phyloP scores from a whole-genome alignment of 495 filamentous ascomycete species.

The Usnea hakonensis region DNA sequence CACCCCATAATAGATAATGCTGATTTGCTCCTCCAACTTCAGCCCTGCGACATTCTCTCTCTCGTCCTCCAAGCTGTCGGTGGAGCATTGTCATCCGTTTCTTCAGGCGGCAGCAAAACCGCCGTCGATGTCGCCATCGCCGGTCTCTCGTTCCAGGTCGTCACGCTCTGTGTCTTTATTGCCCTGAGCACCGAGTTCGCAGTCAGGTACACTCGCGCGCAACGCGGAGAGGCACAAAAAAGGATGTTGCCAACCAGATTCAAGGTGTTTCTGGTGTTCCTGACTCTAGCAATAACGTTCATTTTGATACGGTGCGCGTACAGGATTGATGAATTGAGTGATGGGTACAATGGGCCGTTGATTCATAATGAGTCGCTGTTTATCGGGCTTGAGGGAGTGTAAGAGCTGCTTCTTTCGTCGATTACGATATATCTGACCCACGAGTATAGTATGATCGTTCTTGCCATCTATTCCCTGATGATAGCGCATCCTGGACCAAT shows the following conservation, averaged over 20 bases:
- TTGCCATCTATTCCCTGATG: conserved; percentile 25
- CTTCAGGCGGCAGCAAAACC: conserved; percentile 19
- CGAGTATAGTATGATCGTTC: conserved; percentile 19
- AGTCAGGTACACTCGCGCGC: conserved; percentile 27
- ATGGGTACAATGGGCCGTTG: conserved; percentile 37
- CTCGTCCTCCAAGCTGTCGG: conserved; percentile 46
- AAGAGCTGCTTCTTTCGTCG: conserved; percentile 15
- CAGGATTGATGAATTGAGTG: conserved; percentile 42
- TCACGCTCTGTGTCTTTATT: conserved; percentile 43
- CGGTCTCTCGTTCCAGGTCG: conserved; percentile 40
- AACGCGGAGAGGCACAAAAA: conserved; percentile 15
- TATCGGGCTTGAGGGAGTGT: conserved; percentile 44
- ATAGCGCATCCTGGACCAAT: conserved; percentile 30
- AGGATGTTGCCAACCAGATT: conserved; percentile 23
- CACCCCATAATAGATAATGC: not conserved
- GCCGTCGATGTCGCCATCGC: conserved; percentile 35
- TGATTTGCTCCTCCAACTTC: not conserved
- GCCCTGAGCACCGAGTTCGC: conserved; percentile 37
- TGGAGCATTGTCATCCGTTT: conserved; percentile 36
- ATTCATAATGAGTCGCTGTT: conserved; percentile 42
- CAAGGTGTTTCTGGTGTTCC: conserved; percentile 39
- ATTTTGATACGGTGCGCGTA: conserved; percentile 43
- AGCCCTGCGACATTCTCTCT: conserved; percentile 40
- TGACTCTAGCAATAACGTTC: conserved; percentile 36
- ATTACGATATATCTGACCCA: conserved; percentile 4